Percentiles rank a stretch among this genome's conserved stretches.
Evolutionary conservation across 305 asterid genomes (phyloP).

Genomic region (Fraxinus baroniana): DNA sequence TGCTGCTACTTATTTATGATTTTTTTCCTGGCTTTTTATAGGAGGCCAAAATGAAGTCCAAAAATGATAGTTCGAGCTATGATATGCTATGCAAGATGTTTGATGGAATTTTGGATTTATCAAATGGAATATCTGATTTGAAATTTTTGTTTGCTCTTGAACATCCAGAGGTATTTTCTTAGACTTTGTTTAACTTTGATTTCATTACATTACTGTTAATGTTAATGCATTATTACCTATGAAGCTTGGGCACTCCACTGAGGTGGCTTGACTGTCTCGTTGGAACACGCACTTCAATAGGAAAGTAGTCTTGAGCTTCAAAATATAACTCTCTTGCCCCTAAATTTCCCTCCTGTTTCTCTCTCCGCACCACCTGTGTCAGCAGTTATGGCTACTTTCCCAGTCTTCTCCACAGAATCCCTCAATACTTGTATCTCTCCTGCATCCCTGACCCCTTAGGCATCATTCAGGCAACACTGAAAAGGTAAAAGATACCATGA

Average conservation of each 20-base stretch:
- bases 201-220: background rate
- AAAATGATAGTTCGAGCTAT: conserved; percentile 53
- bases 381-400: background rate
- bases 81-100: conserved; percentile 63
- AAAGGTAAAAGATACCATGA: background rate
- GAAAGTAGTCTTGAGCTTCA: background rate
- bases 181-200: background rate
- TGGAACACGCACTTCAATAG: background rate
- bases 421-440: background rate
- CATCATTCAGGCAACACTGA: background rate
- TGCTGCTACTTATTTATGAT: conserved; percentile 6
- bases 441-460: background rate
- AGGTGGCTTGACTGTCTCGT: background rate
- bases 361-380: background rate
- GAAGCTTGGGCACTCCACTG: background rate
- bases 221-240: background rate
- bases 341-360: background rate
- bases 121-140: conserved; percentile 54
- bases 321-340: background rate
- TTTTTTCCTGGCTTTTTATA: conserved; percentile 24
- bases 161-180: conserved; percentile 72
- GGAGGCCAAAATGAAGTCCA: conserved; percentile 49
- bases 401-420: background rate
- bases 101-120: conserved; percentile 48
- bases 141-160: conserved; percentile 68